Evolutionary conservation across 2,329 filamentous ascomycete species (phyloP), one percentile per base, ranked within the genome.

Genomic region (Apiospora phragmitis): DNA sequence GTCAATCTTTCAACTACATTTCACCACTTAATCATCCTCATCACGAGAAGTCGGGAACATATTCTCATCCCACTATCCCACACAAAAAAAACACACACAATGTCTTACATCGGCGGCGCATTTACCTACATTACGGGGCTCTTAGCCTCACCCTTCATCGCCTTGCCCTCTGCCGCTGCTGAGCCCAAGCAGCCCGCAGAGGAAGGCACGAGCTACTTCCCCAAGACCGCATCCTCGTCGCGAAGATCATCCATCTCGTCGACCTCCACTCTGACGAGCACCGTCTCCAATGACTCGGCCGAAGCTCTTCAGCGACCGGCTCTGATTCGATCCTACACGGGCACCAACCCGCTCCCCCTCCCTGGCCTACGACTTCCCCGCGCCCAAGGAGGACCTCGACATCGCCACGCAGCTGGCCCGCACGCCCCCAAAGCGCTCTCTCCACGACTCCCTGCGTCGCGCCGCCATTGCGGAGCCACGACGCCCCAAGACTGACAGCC

Each of bases 321-420:
- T 11, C 29, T 42, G 42, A 14, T 70, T 29, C 24, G 59, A 49
- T 69, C 67, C 9, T 65, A 69, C 65, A 65, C 67, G 47, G 69
- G 68, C 24, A 68, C 69, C 71, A 73, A 80, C 71, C 76, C 78
- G 9, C 73, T 79, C 8, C 74, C 78, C 5, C 74, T n/a, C 79
- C 7, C 69, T 79, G 38, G 76, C 77, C 49, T 74, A 77, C 26
- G 55, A 75, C 14, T 79, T 75, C 70, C 68, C 71, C 12, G 68
- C 72, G 55, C 77, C 78, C 0, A 66, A 70, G 24, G 72, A 72
- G 29, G 76, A 80, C 29, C 71, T 80, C 41, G 75, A 80, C 74
- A 74, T 80, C 67, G 77, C 75, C 9, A 68, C 70, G 41, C 78
- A 79, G 69, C 76, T 80, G n/a, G 75, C 75, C 43, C 76, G 73